Base-by-base conservation (phyloP, 495 filamentous ascomycete species). In the Penicillium dipodomyicola region DNA sequence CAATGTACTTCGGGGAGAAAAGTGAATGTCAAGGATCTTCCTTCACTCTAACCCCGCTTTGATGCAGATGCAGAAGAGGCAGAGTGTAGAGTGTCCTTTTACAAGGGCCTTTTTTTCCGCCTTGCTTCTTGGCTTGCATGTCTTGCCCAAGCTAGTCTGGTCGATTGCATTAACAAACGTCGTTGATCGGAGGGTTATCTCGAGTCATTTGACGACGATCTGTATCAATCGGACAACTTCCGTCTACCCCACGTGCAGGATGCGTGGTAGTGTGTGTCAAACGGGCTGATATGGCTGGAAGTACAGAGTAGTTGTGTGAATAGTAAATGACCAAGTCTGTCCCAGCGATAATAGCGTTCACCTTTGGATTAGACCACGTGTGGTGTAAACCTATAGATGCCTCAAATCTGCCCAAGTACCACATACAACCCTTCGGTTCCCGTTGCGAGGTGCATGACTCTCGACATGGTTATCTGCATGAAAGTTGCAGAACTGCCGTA, bases 191-290 rank as follows among this genome's bases (percentile, higher is more conserved):
- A 52, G 30, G 35, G 46, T 42, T 52, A 47, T 56, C n/a, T 37
- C 14, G 17, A 56, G 27, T 25, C 57, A 49, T 49, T 49, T 29
- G 51, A 23, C 8, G 48, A 47, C 57, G 45, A 59, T 55, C 51
- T 46, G 8, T 27, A 37, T 50, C 46, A 54, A 27, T 46, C 43
- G 37, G 50, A 12, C 43, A 52, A 45, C 27, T 45, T 52, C 47
- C 56, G 40, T 20, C 20, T 39, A 41, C 49, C 41, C 56, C 55
- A 49, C 49, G 20, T 52, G 56, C 49, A 58, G 56, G 10, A 52
- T 42, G n/a, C 47, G 56, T 33, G 52, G 56, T 19, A 52, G 48
- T n/a, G 15, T 19, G 7, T 42, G 22, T 22, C 3, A 27, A 22
- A 14, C 27, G 43, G 12, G 9, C 45, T 9, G n/a, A 30, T 14